Percentiles rank a stretch among this genome's conserved stretches.
Conservation (phyloP, 768 basidiomycete genomes). For the Podaxis carcinomalis region DNA sequence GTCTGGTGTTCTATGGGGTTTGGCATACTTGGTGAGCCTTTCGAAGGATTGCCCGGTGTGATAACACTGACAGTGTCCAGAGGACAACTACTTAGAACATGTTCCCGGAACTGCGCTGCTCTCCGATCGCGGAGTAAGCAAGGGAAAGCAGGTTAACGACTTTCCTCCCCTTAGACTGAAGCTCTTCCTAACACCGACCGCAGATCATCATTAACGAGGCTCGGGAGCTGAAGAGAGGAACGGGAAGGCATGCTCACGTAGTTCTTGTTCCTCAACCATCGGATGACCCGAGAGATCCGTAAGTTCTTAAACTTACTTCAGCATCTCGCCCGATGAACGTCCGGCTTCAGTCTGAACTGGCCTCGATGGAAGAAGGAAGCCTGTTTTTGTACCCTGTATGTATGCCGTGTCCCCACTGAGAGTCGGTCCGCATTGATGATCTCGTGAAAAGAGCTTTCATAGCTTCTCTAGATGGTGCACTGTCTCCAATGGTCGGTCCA, state of each 20-base stretch:
- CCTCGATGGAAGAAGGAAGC: constrained; percentile 42
- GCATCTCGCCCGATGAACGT: not conserved
- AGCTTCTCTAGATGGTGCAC: constrained; percentile 36
- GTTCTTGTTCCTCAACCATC: constrained; percentile 41
- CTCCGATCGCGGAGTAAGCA: constrained; percentile 32
- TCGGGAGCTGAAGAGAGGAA: constrained; percentile 30
- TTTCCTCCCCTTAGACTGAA: not conserved
- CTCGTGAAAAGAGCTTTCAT: constrained; percentile 29
- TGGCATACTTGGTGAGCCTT: constrained; percentile 31
- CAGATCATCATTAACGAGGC: constrained; percentile 31
- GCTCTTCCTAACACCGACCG: not conserved
- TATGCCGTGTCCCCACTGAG: constrained; percentile 21
- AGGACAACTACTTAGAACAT: constrained; percentile 30
- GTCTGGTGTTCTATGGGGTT: constrained; percentile 22
- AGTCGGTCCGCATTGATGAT: constrained; percentile 24
- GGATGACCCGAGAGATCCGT: constrained; percentile 40
- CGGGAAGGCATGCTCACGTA: constrained; percentile 32
- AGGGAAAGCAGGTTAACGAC: constrained; percentile 25
- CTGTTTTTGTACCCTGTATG: constrained; percentile 41
- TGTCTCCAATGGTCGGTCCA: constrained; percentile 39
- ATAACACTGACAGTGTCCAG: constrained; percentile 14
- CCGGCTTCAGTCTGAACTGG: constrained; percentile 33
- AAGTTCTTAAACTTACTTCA: constrained; percentile 10
- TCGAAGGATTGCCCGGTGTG: no score
- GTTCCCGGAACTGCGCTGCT: constrained; percentile 39